phyloP scores from a whole-genome alignment of 2,329 filamentous ascomycete species.

The Botrytis elliptica region DNA sequence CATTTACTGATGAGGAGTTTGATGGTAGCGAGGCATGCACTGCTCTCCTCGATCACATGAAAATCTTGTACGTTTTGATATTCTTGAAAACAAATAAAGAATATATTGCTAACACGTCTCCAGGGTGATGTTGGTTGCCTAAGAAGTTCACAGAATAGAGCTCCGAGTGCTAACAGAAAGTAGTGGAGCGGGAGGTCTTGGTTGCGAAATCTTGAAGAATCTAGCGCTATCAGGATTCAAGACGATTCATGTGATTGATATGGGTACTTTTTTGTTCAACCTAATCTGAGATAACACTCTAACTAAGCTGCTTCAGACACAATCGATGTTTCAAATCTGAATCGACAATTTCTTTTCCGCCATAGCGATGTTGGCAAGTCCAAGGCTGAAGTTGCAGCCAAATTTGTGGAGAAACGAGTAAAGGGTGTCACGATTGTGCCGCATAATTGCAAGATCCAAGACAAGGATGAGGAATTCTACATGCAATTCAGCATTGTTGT shows the following conservation, averaged over 20 bases:
- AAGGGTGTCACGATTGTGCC: constrained; percentile 90
- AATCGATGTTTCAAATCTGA: constrained; percentile 97
- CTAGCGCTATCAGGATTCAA: constrained; percentile 93
- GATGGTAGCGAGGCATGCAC: constrained; percentile 51
- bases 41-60: constrained; percentile 64
- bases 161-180: constrained; percentile 17
- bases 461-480: constrained; percentile 95
- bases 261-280: constrained; percentile 60
- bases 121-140: constrained; percentile 39
- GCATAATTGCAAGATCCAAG: constrained; percentile 92
- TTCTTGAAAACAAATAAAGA: not conserved
- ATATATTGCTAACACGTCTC: constrained; percentile 30
- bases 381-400: constrained; percentile 90
- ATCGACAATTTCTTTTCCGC: constrained; percentile 95
- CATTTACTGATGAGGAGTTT: constrained; percentile 69
- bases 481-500: constrained; percentile 94
- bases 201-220: constrained; percentile 96
- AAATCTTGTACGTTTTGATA: constrained; percentile 60
- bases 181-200: constrained; percentile 89
- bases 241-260: constrained; percentile 97
- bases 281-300: not conserved
- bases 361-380: constrained; percentile 86
- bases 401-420: constrained; percentile 86
- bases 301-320: constrained; percentile 62
- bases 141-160: not conserved